Percentiles rank a stretch among this genome's conserved stretches.
phyloP scores from a whole-genome alignment of 2,329 filamentous ascomycete genomes.

The Trichoderma citrinoviride region DNA sequence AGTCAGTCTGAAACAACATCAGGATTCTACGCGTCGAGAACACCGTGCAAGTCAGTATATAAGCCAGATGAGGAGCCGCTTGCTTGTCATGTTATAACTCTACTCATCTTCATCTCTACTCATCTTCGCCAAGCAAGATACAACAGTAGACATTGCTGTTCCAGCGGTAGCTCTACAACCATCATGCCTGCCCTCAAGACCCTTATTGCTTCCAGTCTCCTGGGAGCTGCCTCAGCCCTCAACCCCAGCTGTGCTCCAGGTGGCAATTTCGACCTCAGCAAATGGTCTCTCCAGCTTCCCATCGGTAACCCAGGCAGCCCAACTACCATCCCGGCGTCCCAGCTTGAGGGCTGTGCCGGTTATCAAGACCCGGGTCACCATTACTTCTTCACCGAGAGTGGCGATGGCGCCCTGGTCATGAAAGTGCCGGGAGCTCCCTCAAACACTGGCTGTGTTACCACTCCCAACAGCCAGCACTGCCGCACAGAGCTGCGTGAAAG shows the following conservation, averaged over 20 bases:
- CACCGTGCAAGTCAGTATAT: neutral
- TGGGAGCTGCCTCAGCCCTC: constrained; percentile 16
- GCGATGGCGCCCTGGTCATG: constrained; percentile 37
- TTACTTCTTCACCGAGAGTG: constrained; percentile 38
- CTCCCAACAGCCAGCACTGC: constrained; percentile 41
- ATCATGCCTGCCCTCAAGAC: constrained; percentile 9
- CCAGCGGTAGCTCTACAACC: neutral
- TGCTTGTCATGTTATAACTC: neutral
- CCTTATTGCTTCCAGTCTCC: constrained; percentile 9
- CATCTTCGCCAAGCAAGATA: neutral
- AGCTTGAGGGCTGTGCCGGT: constrained; percentile 38
- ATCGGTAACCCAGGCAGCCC: constrained; percentile 29
- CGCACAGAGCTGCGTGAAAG: constrained; percentile 43
- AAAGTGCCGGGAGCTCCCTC: constrained; percentile 39
- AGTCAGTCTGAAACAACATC: neutral
- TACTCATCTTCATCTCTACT: neutral
- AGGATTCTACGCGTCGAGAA: neutral
- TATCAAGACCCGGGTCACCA: constrained; percentile 30
- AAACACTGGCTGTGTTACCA: constrained; percentile 39
- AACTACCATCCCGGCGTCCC: constrained; percentile 29
- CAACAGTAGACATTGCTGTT: neutral
- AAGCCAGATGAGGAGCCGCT: neutral
- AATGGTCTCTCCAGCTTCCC: constrained; percentile 41
- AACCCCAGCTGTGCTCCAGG: constrained; percentile 21
- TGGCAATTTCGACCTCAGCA: constrained; percentile 36